Conservation (phyloP, 176 grass and related monocot species). For the Miscanthus lutarioriparius region DNA sequence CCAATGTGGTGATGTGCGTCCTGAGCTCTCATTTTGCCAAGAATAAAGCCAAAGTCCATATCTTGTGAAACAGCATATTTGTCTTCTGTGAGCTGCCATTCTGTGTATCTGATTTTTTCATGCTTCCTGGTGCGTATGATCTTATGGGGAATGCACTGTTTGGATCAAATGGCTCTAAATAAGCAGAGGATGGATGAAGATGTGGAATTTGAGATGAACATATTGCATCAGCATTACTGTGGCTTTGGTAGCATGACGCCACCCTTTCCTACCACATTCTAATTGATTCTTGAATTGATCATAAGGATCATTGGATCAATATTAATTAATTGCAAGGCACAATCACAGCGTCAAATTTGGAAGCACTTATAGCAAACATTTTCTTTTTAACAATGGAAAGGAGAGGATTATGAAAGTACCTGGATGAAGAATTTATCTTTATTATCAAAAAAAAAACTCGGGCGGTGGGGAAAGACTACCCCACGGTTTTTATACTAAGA, state of each 20-base stretch:
- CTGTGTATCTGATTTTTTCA: not conserved
- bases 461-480: not conserved
- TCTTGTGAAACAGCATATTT: not conserved
- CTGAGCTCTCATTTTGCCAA: slow-evolving; percentile 15
- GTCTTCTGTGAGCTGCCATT: not conserved
- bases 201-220: slow-evolving; percentile 26
- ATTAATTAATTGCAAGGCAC: not conserved
- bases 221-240: not conserved
- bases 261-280: not conserved
- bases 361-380: not conserved
- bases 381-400: not conserved
- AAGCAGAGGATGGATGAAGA: not conserved
- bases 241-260: not conserved
- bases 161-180: slow-evolving; percentile 6
- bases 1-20: not conserved
- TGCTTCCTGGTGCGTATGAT: not conserved
- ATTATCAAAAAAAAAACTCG: not conserved
- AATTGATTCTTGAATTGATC: not conserved
- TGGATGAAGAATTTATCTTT: slow-evolving; percentile 26
- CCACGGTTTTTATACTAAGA: too few species aligned
- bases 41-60: not conserved
- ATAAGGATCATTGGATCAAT: not conserved
- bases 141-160: not conserved
- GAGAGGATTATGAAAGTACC: slow-evolving; percentile 29
- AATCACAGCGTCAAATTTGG: not conserved